Conservation (phyloP, 169 alveolate species). For the Perkinsus chesapeaki region DNA sequence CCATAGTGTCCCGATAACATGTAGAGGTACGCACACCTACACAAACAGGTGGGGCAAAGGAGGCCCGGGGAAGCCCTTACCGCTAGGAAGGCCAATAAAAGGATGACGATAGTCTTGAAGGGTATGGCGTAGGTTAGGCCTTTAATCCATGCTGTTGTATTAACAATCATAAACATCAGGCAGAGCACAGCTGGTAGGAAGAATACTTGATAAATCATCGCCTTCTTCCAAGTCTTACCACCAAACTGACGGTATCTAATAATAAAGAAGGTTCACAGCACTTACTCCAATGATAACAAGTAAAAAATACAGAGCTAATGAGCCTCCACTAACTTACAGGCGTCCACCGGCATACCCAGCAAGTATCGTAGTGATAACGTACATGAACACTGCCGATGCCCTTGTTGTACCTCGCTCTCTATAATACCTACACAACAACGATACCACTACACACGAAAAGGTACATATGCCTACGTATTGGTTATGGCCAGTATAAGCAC, state of each 20-base stretch:
- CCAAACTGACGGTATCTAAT: neutral
- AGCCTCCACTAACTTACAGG: no score
- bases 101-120: neutral
- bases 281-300: neutral
- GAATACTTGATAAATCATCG: neutral
- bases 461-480: neutral
- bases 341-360: conserved; percentile 8
- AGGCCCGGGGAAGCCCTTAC: no score
- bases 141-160: neutral
- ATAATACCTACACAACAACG: neutral
- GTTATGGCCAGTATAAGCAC: neutral
- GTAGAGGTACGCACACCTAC: neutral
- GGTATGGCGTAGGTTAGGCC: neutral
- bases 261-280: neutral
- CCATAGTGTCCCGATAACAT: neutral
- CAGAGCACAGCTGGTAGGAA: neutral
- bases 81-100: neutral
- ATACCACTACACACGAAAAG: neutral
- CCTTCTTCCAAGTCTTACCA: conserved; percentile 5
- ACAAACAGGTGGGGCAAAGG: neutral
- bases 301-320: no score
- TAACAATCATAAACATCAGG: neutral
- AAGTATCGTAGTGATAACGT: neutral
- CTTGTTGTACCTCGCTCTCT: neutral
- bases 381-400: neutral